Evolutionary conservation across 1,284 basidiomycete species (phyloP).

Genomic region (Austropuccinia psidii): DNA sequence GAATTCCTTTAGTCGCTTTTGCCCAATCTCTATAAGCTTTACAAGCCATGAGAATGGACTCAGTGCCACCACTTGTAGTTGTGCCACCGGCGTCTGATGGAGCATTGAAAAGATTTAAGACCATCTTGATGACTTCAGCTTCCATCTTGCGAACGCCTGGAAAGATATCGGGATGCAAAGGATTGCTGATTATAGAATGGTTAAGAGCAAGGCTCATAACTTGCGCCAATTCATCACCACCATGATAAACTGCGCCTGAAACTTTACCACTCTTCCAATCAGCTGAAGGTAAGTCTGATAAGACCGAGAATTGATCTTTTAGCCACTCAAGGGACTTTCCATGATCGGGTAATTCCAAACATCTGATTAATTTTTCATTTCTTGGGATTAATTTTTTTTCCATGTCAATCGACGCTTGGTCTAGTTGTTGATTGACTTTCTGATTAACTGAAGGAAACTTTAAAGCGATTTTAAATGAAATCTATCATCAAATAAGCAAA

Average conservation of each 20-base stretch:
- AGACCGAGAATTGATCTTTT: slow-evolving; percentile 64
- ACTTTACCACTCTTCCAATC: slow-evolving; percentile 65
- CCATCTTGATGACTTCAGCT: slow-evolving; percentile 91
- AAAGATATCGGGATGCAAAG: slow-evolving; percentile 91
- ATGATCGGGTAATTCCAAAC: slow-evolving; percentile 60
- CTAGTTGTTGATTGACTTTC: slow-evolving; percentile 65
- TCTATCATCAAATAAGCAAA: slow-evolving; percentile 48
- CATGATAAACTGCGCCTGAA: slow-evolving; percentile 48
- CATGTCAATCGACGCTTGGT: slow-evolving; percentile 48
- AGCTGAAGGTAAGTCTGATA: slow-evolving; percentile 56
- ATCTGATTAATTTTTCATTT: slow-evolving; percentile 57
- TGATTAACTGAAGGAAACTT: slow-evolving; percentile 61
- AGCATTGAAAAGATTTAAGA: slow-evolving; percentile 56
- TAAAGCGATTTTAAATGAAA: slow-evolving; percentile 58
- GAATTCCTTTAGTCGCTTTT: slow-evolving; percentile 71
- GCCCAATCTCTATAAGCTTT: slow-evolving; percentile 96
- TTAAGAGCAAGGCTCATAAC: slow-evolving; percentile 43
- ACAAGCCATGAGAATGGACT: slow-evolving; percentile 88
- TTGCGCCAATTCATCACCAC: slow-evolving; percentile 39
- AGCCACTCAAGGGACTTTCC: slow-evolving; percentile 72
- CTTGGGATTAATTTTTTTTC: slow-evolving; percentile 59
- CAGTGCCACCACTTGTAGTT: slow-evolving; percentile 91
- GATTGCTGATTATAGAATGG: slow-evolving; percentile 58
- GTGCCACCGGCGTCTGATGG: slow-evolving; percentile 66
- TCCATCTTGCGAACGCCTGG: slow-evolving; percentile 92